Base-by-base conservation (phyloP, 2,329 filamentous ascomycete species). In the Macroventuria anomochaeta region DNA sequence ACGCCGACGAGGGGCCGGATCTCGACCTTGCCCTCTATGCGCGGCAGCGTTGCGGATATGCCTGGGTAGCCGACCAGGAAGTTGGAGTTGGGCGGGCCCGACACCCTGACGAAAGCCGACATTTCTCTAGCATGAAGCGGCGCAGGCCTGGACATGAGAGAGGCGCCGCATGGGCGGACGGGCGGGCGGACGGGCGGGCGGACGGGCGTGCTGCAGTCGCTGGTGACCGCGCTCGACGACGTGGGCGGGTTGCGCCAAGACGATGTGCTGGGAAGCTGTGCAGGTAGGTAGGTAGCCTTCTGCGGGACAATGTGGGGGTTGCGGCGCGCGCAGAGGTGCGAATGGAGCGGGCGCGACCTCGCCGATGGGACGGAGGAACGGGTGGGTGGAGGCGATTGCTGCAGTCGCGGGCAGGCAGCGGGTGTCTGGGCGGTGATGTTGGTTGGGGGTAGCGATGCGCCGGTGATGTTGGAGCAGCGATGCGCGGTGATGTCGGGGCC, bases 1-100 rank as follows among this genome's bases (percentile, higher is more conserved):
- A 89, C 88, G 57, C 95, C 93, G 58, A 88, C 83, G 48, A 87
- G 87, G 34, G 95, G 95, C 56, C 95, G 87, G 67, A 99, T 95
- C 79, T 97, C 95, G 73, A 99, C 95, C 74, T 95, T 96, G 68
- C 95, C 95, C 81, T 97, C 93, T 79, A 99, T 93, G 73, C 95
- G 90, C 70, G 95, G 95, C 85, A 97, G 78, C 31, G 95, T 99
- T 70, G 95, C 95, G 50, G 93, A 97, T 76, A 99, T 97, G 66
- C 95, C 95, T 50, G 95, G 95, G 77, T 97, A 99, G 67, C 95
- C 95, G 66, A 97, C 91, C 62, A 97, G 83, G 74, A 96, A 97
- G 79, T 90, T 95, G 79, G 91, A 95, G 79, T 99, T 99, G 67
- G 95, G 93, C 74, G 93, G 93, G 74, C 95, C 95, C 65, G 92